Evolutionary conservation across 805 yeast species (phyloP), one percentile per base, ranked within the genome.

Genomic region (Myxozyma neglecta): DNA sequence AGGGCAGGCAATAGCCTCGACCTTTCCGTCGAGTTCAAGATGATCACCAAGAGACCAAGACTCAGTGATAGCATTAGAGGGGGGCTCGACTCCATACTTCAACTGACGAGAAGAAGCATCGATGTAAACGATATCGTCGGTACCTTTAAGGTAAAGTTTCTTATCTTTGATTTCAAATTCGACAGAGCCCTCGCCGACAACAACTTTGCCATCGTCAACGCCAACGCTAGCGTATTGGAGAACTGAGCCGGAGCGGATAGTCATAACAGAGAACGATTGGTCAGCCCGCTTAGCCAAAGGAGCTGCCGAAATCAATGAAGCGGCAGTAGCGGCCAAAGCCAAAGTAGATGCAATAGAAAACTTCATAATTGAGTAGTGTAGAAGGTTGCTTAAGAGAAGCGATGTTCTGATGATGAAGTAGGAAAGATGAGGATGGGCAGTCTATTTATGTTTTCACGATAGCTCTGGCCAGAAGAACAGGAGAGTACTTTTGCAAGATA

Each of bases 101-200:
- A 62, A 54, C 36, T 46, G 48, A 35, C 57, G 46, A 29, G 64
- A 49, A 18, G 43, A 5, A 8, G 57, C 40, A 24, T 62, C 64
- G 36, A 62, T 51, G 52, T 62, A 62, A 52, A 62, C 45, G 20
- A 51, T 49, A 42, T 59, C 35, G 44, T 47, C 45, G 16, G 60
- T 24, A 39, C 59, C 57, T 5, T 24, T 13, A 6, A 11, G 42
- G 46, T 42, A 42, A 20, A 42, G 46, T 34, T 37, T 24, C n/a
- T 46, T 24, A 42, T 29, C 42, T 13, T n/a, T 11, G 47, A 42
- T 46, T 35, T 37, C 39, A 35, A 55, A 46, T 34, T 54, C 36
- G 50, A 60, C 57, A n/a, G 44, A 34, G 42, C 53, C 57, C 39
- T 44, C 58, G 14, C 35, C 44, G 14, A 50, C 48, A 8, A 36